Evolutionary conservation across 441 rosid species (phyloP), one percentile per base, ranked within the genome.

Genomic region (Populus trichocarpa): DNA sequence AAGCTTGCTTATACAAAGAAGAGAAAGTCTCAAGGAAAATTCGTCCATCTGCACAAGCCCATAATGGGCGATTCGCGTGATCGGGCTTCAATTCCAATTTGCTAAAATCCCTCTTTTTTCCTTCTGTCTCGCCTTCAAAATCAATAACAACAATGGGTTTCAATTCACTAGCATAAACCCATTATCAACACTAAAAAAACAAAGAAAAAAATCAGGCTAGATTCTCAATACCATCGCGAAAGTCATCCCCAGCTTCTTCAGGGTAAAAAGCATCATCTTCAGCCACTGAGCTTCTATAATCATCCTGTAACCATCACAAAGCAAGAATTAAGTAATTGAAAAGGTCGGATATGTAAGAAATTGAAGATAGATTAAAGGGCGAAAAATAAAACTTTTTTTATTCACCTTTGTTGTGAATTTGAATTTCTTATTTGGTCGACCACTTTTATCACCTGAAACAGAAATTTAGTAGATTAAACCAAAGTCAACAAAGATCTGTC

Each of bases 41-140:
- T 67, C 94, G 88, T 23, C 98, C 98, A 82, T 93, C 97, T 1
- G 95, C 92, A 75, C 99, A 93, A 59, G 97, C 97, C 98, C 98
- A 96, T 61, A 96, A 79, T 4, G 98, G 97, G 53, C 99, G 88
- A 75, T 93, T 94, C 13, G 8, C 81, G 69, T 96, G 98, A 82
- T 96, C 97, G 1, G 81, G 86, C 82, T 96, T 96, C 81, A 96
- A 82, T 80, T 93, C 96, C 75, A 94, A 71, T 77, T 87, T 90
- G 77, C 84, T 91, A 72, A 90, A 94, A 81, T 94, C 98, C 70
- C 87, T 89, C 72, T 80, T 90, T 68, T 86, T 90, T 80, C 84
- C 93, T 75, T 91, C 95, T 20, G 76, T 86, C 36, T 86, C 94
- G 16, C 88, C 95, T 86, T 82, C 81, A 35, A 26, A 81, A 78